Conservation (phyloP, 768 basidiomycete species). For the Hortiboletus campestris region DNA sequence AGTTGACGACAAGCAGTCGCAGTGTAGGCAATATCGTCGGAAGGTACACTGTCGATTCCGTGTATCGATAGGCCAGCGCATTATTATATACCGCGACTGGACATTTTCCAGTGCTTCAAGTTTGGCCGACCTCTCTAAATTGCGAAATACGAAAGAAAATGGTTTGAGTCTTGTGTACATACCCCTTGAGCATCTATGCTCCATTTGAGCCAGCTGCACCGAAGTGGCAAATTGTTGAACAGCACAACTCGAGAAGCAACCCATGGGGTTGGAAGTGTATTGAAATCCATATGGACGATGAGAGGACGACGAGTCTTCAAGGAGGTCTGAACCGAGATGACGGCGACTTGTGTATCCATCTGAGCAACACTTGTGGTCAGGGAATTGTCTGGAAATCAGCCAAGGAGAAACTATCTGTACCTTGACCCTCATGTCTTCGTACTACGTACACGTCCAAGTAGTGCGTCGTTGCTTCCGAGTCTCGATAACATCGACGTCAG, state of each 20-base stretch:
- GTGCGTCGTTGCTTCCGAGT: too few relatives aligned
- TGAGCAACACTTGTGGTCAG: too few relatives aligned
- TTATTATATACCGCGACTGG: constrained; percentile 37
- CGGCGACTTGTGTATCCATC: background rate
- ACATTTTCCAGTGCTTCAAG: constrained; percentile 43
- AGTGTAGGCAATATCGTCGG: constrained; percentile 64
- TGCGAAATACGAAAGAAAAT: constrained; percentile 46
- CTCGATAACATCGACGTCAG: too few relatives aligned
- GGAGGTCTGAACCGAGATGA: constrained; percentile 62
- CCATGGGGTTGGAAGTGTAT: constrained; percentile 44
- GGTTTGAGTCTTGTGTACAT: constrained; percentile 19
- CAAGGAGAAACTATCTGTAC: too few relatives aligned
- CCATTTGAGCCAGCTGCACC: constrained; percentile 74
- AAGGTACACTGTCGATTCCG: constrained; percentile 20
- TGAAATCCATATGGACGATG: constrained; percentile 52
- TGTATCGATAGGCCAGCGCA: constrained; percentile 45
- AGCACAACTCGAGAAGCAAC: constrained; percentile 48
- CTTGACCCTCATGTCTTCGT: too few relatives aligned
- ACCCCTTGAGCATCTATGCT: constrained; percentile 59
- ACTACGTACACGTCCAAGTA: too few relatives aligned
- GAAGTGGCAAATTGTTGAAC: constrained; percentile 74
- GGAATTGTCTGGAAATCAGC: too few relatives aligned
- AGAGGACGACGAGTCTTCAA: constrained; percentile 53
- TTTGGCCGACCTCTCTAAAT: constrained; percentile 56
- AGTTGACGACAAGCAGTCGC: constrained; percentile 63